Evolutionary conservation across 345 rosid species (phyloP).

Genomic region (Reutealis trisperma): DNA sequence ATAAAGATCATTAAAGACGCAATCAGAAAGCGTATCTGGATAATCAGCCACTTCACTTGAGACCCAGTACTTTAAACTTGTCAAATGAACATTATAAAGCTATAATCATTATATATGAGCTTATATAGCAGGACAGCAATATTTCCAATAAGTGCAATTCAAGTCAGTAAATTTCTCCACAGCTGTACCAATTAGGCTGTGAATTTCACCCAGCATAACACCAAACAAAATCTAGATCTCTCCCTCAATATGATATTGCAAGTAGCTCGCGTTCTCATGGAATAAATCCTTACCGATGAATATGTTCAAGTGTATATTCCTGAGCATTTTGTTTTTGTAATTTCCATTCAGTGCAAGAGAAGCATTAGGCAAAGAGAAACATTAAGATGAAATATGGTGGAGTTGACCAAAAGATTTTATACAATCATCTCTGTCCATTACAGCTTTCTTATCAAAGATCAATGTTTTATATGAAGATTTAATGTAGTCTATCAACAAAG

Average conservation of each 20-base stretch:
- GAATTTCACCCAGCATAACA: background rate
- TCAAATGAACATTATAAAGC: too few relatives aligned
- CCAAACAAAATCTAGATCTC: background rate
- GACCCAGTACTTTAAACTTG: background rate
- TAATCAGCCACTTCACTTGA: background rate
- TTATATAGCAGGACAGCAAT: background rate
- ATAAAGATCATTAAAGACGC: background rate
- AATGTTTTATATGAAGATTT: too few relatives aligned
- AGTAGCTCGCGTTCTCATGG: background rate
- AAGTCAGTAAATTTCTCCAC: background rate
- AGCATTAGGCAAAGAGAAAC: too few relatives aligned
- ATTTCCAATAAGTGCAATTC: background rate
- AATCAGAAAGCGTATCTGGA: background rate
- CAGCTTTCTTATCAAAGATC: too few relatives aligned
- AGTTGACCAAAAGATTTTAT: too few relatives aligned
- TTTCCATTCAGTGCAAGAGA: too few relatives aligned
- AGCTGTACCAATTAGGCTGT: background rate
- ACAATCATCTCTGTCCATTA: too few relatives aligned
- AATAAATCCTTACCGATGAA: background rate
- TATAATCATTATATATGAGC: too few relatives aligned
- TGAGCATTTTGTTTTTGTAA: background rate
- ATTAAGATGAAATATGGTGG: too few relatives aligned
- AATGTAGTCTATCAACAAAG: too few relatives aligned
- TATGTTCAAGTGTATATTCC: background rate
- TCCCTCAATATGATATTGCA: background rate